Base-by-base conservation (phyloP, 1,139 yeast genomes). In the Suhomyces terraborum region DNA sequence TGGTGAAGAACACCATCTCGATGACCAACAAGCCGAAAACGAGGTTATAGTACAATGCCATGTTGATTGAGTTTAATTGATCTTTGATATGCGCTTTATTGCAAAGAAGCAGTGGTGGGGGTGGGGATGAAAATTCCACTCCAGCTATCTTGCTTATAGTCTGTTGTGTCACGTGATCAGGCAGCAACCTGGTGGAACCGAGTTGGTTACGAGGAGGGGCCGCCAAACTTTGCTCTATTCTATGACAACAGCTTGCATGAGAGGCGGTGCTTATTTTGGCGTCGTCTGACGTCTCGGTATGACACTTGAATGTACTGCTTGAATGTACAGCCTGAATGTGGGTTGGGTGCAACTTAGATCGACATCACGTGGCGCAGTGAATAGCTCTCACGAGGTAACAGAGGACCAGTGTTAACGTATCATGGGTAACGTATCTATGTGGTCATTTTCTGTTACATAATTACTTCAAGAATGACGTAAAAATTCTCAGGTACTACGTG, bases 1-100 rank as follows among this genome's bases (percentile, higher is more conserved):
- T 60, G 46, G 89, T 77, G 71, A 93, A 93, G 43, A 87, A 69
- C n/a, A 67, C 79, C 83, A 91, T 82, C 66, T 94, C 98, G 22
- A 77, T 53, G 42, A 86, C 79, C 50, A 93, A 75, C 36, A 93
- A 70, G 18, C 78, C 80, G 54, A 91, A 93, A 4, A 89, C 91
- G 47, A 85, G 63, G 43, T 79, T 76, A 68, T 84, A 85, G 64
- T 85, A 84, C 46, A 85, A 72, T 34, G 93, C 86, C 93, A 85
- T 84, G 42, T 41, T 61, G 47, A 22, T 18, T 30, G 32, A n/a
- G 23, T n/a, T 10, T 10, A 12, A 12, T 25, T n/a, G 18, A 18
- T 9, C 16, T 20, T 27, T 24, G 24, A n/a, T n/a, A 30, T n/a
- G 4, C 6, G 24, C 14, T 30, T 23, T 10, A 12, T 20, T 19